Conservation (phyloP, 768 basidiomycete genomes). For the Boletus edulis region DNA sequence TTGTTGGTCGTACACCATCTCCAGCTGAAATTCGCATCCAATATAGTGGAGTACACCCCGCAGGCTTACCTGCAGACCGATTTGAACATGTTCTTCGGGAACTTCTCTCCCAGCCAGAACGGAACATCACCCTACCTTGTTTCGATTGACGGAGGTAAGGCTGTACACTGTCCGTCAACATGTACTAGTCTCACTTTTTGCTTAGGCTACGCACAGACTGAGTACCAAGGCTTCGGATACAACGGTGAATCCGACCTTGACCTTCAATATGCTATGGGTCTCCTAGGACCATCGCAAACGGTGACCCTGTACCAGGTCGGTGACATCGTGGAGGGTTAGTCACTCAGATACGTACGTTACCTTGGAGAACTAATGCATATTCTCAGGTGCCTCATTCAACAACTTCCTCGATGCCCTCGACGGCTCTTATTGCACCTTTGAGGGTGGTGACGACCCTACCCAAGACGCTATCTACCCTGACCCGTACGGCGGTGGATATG, state of each 20-base stretch:
- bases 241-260: slow-evolving; percentile 30
- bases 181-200: background rate
- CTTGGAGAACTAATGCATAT: too few relatives aligned
- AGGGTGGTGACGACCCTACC: slow-evolving; percentile 33
- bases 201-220: slow-evolving; percentile 34
- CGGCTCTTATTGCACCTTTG: slow-evolving; percentile 32
- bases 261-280: slow-evolving; percentile 23
- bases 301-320: slow-evolving; percentile 36
- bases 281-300: slow-evolving; percentile 8
- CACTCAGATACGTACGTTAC: too few relatives aligned
- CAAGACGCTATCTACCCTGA: slow-evolving; percentile 30
- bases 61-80: slow-evolving; percentile 30
- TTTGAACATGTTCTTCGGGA: slow-evolving; percentile 29
- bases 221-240: slow-evolving; percentile 3
- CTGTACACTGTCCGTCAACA: background rate
- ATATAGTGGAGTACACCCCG: slow-evolving; percentile 35
- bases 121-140: slow-evolving; percentile 28
- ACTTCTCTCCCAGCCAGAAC: slow-evolving; percentile 15
- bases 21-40: background rate
- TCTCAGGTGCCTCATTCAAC: slow-evolving; percentile 31
- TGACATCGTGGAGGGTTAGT: slow-evolving; percentile 8
- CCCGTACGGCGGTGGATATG: slow-evolving; percentile 18
- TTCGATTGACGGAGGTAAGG: slow-evolving; percentile 37
- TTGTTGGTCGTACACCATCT: background rate
- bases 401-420: slow-evolving; percentile 37